phyloP scores from a whole-genome alignment of 495 filamentous ascomycete species.

The Penicillium arizonense region DNA sequence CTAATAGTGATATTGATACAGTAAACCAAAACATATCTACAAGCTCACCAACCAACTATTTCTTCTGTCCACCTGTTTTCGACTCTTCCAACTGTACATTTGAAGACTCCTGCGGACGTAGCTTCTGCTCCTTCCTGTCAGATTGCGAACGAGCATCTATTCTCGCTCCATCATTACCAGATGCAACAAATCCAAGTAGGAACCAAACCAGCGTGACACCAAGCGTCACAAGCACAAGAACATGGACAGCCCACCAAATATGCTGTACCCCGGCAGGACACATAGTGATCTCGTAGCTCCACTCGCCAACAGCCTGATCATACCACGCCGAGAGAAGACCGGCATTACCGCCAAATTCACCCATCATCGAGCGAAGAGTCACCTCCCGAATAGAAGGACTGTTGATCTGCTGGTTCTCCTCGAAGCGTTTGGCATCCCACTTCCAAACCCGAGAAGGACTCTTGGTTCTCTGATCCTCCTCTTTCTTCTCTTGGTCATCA shows the following conservation, averaged over 20 bases:
- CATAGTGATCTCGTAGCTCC: conserved; percentile 75
- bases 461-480: conserved; percentile 17
- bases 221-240: conserved; percentile 60
- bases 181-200: not conserved
- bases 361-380: conserved; percentile 99
- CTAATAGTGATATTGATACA: not conserved
- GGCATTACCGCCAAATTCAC: conserved; percentile 83
- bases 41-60: not conserved
- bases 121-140: not conserved
- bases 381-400: conserved; percentile 69
- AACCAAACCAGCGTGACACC: conserved; percentile 17
- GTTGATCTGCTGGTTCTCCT: conserved; percentile 1
- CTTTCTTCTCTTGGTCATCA: conserved; percentile 10
- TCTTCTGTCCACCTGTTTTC: not conserved
- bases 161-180: not conserved
- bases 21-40: not conserved
- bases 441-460: conserved; percentile 21
- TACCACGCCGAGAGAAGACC: conserved; percentile 89
- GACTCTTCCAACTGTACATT: not conserved
- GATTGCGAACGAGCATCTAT: not conserved
- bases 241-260: conserved; percentile 89
- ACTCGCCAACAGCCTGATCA: conserved; percentile 62
- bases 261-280: conserved; percentile 84
- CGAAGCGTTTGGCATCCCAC: conserved; percentile 35
- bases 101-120: not conserved